Evolutionary conservation across 352 stramenopile genomes (phyloP).

Genomic region (Globisporangium okanoganense): DNA sequence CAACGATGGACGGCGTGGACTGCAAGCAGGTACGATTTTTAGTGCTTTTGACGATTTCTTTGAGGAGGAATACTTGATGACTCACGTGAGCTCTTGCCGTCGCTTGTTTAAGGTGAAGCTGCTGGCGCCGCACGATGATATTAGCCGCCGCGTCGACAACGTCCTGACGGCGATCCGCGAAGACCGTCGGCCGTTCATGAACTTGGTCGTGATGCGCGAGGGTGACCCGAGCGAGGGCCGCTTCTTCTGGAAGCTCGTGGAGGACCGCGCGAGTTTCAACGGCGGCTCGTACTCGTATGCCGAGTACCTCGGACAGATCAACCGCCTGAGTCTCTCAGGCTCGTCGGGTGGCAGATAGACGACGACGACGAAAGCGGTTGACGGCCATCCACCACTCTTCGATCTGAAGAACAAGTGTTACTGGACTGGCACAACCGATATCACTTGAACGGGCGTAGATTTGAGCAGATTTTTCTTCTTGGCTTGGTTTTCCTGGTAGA

Average conservation of each 20-base stretch:
- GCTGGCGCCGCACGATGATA: conserved; percentile 82
- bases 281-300: conserved; percentile 97
- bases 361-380: conserved; percentile 6
- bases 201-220: conserved; percentile 92
- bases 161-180: conserved; percentile 90
- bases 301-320: conserved; percentile 94
- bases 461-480: not conserved
- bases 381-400: not conserved
- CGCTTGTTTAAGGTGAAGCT: conserved; percentile 51
- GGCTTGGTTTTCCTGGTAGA: not conserved
- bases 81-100: not conserved
- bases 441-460: not conserved
- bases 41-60: not conserved
- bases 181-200: conserved; percentile 77
- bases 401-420: not conserved
- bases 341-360: conserved; percentile 55
- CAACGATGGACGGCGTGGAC: conserved; percentile 94
- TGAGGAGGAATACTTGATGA: not conserved
- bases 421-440: not conserved
- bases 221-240: conserved; percentile 91
- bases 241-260: conserved; percentile 97
- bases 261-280: conserved; percentile 97
- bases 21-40: conserved; percentile 53
- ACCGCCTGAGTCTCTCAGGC: conserved; percentile 57
- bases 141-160: conserved; percentile 74